These are phyloP conservation scores for Periglandula ipomoeae DNA, from an alignment of 2,329 filamentous ascomycete species.

Conservation along the genomic window DNA sequence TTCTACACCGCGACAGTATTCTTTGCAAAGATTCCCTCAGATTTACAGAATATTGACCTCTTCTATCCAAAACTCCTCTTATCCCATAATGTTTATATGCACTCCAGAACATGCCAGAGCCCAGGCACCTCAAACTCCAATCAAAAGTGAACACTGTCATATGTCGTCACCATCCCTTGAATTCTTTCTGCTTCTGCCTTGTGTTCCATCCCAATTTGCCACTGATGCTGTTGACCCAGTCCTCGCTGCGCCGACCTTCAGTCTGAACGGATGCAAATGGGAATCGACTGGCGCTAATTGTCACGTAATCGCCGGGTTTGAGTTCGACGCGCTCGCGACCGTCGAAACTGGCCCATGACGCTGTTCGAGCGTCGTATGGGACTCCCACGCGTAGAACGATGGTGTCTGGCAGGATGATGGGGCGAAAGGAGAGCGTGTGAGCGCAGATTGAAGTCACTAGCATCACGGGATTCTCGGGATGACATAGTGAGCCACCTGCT, in stretches of 20 bases:
- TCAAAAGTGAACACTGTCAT: not conserved
- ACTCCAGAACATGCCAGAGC: not conserved
- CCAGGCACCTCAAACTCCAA: not conserved
- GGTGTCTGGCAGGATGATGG: conserved; percentile 93
- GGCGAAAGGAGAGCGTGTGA: conserved; percentile 88
- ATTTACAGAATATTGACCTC: not conserved
- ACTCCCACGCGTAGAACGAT: conserved; percentile 89
- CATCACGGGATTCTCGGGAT: conserved; percentile 94
- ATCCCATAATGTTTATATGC: not conserved
- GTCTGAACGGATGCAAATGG: conserved; percentile 72
- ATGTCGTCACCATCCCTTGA: conserved; percentile 31
- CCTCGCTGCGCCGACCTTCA: conserved; percentile 59
- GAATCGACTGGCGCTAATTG: conserved; percentile 70
- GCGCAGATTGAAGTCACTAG: conserved; percentile 90
- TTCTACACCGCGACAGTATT: no score
- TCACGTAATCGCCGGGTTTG: conserved; percentile 71
- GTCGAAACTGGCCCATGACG: conserved; percentile 96
- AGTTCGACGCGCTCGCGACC: conserved; percentile 82
- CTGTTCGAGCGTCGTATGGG: conserved; percentile 84
- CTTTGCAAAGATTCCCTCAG: no score
- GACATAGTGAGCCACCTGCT: conserved; percentile 88
- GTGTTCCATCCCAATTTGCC: conserved; percentile 77
- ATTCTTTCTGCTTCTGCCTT: conserved; percentile 63
- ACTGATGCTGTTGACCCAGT: conserved; percentile 76
- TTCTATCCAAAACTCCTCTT: not conserved